Evolutionary conservation across 1,284 basidiomycete genomes (phyloP).

Genomic region (Rhodotorula sp.): DNA sequence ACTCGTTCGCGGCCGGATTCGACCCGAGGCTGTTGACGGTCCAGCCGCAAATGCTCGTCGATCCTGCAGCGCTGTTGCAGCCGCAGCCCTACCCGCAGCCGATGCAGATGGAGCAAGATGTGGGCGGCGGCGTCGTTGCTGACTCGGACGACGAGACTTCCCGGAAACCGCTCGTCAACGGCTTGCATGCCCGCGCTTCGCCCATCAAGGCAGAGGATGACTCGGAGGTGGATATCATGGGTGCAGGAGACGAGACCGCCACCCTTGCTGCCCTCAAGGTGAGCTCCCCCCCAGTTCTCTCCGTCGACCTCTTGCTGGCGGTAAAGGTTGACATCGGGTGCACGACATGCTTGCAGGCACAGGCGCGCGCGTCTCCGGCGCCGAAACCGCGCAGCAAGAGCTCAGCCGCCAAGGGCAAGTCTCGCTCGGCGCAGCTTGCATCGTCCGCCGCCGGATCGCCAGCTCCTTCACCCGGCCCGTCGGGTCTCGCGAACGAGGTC

Average conservation of each 20-base stretch:
- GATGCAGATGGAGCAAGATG: too few species aligned
- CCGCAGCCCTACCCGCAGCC: background rate
- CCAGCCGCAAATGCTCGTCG: background rate
- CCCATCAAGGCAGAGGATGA: constrained; percentile 6
- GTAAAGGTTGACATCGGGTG: background rate
- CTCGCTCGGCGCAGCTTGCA: constrained; percentile 1
- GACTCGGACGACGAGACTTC: constrained; percentile 20
- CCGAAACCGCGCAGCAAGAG: constrained; percentile 3
- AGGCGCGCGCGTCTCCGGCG: background rate
- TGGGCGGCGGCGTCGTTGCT: background rate
- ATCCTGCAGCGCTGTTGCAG: background rate
- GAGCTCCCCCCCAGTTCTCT: background rate
- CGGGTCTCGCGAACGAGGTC: constrained; percentile 23
- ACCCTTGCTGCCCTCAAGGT: background rate
- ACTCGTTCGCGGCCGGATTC: background rate
- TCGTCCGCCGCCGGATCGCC: constrained; percentile 14
- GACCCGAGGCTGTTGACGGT: background rate
- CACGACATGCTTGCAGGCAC: constrained; percentile 5
- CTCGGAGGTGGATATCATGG: constrained; percentile 13
- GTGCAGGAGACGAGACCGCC: background rate
- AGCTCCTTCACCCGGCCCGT: constrained; percentile 24
- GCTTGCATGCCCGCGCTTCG: background rate
- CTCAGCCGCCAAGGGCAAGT: background rate
- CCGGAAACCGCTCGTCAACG: background rate
- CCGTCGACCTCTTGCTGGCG: background rate